Base-by-base conservation (phyloP, 345 rosid genomes). In the Syzygium grande region DNA sequence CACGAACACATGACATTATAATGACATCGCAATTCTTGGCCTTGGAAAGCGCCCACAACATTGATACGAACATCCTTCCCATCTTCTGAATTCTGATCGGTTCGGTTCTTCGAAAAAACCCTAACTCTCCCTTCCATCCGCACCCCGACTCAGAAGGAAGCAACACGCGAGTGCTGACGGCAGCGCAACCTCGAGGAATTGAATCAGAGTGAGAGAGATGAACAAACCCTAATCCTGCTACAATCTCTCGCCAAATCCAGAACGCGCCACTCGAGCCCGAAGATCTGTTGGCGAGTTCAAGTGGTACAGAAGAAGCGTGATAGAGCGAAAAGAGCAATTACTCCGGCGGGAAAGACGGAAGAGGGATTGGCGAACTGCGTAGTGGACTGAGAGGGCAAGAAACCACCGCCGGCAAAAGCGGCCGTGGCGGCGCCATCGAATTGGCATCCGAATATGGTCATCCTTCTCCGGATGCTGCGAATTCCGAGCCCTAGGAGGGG, bases 21-120 rank as follows among this genome's bases (percentile, higher is more conserved):
- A 98, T 96, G 73, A 96, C 97, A 92, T 98, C 99, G 84, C 99
- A 99, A 99, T 86, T 98, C 99, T 92, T 96, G 99, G 30, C 99
- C 99, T 91, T 98, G 99, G 93, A 98, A 98, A 86, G 99, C 99
- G 89, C 96, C 99, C 34, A 98, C 99, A 25, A 99, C 96, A 89
- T 98, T 98, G 65, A 98, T 98, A 89, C 96, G 96, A 21, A 98
- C 87, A 91, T 98, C 99, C 89, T 96, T 96, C 92, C 98, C 94
- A 86, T 96, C 99, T 88, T 96, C 99, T 61, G 96, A 94, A 87
- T 92, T 93, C 90, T 96, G 89, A 89, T 58, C 5, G 29, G 43
- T 41, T 41, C 6, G 43, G 65, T 25, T 0, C 65, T 58, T 25
- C 65, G n/a, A 25, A 58, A 25, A 52, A 58, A 25, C 27, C 63